Conservation (phyloP, 2,329 filamentous ascomycete species). For the Dactylellina drechsleri region DNA sequence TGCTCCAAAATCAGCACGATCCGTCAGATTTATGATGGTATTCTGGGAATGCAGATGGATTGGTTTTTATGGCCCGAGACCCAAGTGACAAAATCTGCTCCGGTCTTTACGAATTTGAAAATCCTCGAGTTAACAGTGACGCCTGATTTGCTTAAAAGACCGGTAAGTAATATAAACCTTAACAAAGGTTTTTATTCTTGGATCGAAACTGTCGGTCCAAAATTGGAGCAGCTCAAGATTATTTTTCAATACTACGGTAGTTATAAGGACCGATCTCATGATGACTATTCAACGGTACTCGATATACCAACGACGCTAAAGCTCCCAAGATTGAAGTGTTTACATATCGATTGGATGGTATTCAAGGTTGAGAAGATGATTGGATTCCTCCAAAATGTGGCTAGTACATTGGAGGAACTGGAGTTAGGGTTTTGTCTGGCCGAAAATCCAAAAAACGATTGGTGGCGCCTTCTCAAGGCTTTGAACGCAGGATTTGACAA, state of each 20-base stretch:
- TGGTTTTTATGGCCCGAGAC: neutral
- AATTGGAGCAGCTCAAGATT: neutral
- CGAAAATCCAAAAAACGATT: neutral
- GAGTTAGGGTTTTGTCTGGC: neutral
- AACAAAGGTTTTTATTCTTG: neutral
- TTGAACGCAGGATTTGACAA: neutral
- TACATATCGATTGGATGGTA: neutral
- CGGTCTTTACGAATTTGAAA: slow-evolving; percentile 3
- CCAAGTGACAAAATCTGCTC: neutral
- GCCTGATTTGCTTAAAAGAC: too few relatives aligned
- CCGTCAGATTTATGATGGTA: neutral
- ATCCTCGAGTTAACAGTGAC: slow-evolving; percentile 5
- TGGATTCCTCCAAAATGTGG: neutral
- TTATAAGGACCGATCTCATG: too few relatives aligned
- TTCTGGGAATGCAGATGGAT: slow-evolving; percentile 2
- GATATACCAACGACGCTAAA: neutral
- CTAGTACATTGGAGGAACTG: neutral
- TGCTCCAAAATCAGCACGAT: neutral
- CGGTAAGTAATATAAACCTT: neutral
- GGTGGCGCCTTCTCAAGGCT: neutral
- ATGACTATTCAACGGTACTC: too few relatives aligned
- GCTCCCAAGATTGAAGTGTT: neutral
- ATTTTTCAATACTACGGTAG: neutral
- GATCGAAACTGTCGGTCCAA: neutral
- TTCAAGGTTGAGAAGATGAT: neutral